A percentile compares a stretch with the other conserved stretches of the same genome.
phyloP scores from a whole-genome alignment of 768 basidiomycete species.

The Kwoniella sp. region DNA sequence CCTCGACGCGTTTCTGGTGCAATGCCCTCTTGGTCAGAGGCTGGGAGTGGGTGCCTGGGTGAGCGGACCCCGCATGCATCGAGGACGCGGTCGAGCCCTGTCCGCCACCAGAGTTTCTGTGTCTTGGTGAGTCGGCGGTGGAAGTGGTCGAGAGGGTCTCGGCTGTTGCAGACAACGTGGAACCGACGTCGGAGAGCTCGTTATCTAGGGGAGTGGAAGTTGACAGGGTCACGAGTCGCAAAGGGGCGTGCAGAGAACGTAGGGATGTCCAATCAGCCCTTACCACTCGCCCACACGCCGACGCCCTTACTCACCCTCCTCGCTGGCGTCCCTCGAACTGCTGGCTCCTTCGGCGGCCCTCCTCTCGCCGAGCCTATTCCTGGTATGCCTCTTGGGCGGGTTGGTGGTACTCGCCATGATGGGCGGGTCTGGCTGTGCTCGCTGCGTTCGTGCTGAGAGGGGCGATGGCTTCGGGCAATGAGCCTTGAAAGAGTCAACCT shows the following conservation, averaged over 20 bases:
- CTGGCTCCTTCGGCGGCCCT: conserved; percentile 25
- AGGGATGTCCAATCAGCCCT: background rate
- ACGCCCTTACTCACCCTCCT: conserved; percentile 43
- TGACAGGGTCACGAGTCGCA: no score
- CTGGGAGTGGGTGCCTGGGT: background rate
- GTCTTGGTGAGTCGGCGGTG: conserved; percentile 17
- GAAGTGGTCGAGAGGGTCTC: conserved; percentile 14
- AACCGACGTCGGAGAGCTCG: conserved; percentile 40
- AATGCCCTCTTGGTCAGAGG: conserved; percentile 6
- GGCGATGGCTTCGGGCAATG: no score
- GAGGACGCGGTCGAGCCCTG: background rate
- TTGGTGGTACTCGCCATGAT: conserved; percentile 15
- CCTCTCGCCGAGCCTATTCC: conserved; percentile 28
- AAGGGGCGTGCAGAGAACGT: background rate
- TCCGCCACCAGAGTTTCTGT: background rate
- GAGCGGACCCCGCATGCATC: background rate
- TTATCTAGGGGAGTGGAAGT: no score
- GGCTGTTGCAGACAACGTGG: conserved; percentile 25
- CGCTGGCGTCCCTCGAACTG: conserved; percentile 50
- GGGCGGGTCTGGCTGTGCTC: no score
- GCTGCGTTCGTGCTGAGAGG: no score
- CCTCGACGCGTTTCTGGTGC: conserved; percentile 24
- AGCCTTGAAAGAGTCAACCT: no score
- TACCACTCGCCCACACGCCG: background rate
- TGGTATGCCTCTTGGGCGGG: conserved; percentile 20